Conservation (phyloP, 2,329 filamentous ascomycete species). For the Fusarium dlaminii region DNA sequence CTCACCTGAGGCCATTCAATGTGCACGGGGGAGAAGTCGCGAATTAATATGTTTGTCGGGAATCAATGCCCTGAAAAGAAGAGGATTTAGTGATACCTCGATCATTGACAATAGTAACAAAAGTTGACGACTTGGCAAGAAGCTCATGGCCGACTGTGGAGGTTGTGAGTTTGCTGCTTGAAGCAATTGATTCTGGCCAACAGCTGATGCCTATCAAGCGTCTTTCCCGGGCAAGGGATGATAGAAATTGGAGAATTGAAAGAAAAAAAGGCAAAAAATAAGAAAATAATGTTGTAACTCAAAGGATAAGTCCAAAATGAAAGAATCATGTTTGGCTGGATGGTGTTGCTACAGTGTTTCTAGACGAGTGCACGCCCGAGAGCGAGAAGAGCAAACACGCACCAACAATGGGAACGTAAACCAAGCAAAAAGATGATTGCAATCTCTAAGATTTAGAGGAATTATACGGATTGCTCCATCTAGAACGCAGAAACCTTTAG, state of each 20-base stretch:
- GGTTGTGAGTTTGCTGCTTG: not conserved
- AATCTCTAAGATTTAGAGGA: not conserved
- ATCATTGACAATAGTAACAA: not conserved
- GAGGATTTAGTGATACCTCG: too few species aligned
- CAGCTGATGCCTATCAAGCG: not conserved
- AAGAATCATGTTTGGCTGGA: not conserved
- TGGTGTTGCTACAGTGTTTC: not conserved
- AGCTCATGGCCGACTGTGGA: not conserved
- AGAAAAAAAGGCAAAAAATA: too few species aligned
- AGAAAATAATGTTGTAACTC: not conserved
- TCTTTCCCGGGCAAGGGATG: not conserved
- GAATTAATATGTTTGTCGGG: not conserved
- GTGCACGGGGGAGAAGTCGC: not conserved
- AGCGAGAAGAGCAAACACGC: not conserved
- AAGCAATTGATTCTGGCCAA: not conserved
- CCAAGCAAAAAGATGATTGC: not conserved
- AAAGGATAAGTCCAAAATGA: not conserved
- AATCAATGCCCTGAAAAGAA: not conserved
- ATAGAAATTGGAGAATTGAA: not conserved
- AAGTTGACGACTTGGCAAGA: not conserved
- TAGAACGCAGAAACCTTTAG: not conserved
- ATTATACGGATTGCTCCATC: not conserved
- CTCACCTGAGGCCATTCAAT: not conserved
- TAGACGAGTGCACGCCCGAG: not conserved
- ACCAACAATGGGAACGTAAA: not conserved